Conservation (phyloP, 352 stramenopile species). For the Peronospora destructor region DNA sequence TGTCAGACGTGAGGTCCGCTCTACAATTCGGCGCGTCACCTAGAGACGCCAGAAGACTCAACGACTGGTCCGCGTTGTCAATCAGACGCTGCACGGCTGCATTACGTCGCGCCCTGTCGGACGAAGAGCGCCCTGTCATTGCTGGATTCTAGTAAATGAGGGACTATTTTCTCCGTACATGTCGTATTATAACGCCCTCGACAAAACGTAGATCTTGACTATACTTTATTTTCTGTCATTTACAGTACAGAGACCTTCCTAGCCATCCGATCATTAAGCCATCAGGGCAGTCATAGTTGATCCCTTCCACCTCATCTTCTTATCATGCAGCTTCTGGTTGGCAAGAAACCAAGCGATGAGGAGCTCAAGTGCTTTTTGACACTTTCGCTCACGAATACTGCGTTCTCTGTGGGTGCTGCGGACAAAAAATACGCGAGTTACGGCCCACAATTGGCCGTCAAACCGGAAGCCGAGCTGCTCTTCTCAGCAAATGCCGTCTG, state of each 20-base stretch:
- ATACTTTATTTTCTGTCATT: not conserved
- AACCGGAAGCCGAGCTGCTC: conserved; percentile 31
- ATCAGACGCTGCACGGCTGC: conserved; percentile 68
- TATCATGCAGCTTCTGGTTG: conserved; percentile 66
- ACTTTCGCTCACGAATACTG: conserved; percentile 38
- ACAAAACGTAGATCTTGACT: not conserved
- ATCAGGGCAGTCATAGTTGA: too few species aligned
- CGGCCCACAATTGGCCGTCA: conserved; percentile 46
- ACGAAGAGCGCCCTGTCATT: conserved; percentile 25
- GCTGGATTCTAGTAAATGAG: conserved; percentile 11
- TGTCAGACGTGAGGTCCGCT: conserved; percentile 10
- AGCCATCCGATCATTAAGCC: too few species aligned
- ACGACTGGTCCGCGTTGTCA: conserved; percentile 60
- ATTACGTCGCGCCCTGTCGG: conserved; percentile 26
- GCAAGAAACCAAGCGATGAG: conserved; percentile 47
- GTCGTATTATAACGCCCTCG: conserved; percentile 1
- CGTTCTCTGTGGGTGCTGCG: conserved; percentile 43
- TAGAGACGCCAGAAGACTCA: conserved; percentile 64
- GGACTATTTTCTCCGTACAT: not conserved
- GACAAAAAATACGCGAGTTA: conserved; percentile 55
- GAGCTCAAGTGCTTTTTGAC: conserved; percentile 82
- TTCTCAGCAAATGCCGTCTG: conserved; percentile 77
- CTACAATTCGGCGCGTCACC: conserved; percentile 22
- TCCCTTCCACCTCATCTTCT: not conserved
- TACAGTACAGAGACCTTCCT: not conserved